A percentile compares a stretch with the other conserved stretches of the same genome.
Conservation (phyloP, 805 yeast genomes). For the Spathaspora passalidarum region DNA sequence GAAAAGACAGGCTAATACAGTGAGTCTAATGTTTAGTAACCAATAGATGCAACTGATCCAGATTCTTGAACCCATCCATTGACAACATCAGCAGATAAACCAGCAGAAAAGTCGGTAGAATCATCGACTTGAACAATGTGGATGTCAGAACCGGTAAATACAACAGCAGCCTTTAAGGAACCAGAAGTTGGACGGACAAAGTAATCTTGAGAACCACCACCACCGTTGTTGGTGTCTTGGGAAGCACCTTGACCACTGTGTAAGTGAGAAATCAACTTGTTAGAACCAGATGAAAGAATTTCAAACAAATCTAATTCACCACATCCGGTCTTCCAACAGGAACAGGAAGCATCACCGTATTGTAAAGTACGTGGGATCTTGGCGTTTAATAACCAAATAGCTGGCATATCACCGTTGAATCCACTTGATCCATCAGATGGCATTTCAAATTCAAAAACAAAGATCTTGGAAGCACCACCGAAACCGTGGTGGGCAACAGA, state of each 20-base stretch:
- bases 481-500: conserved; percentile 96
- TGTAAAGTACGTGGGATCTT: conserved; percentile 95
- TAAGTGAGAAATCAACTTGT: conserved; percentile 72
- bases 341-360: conserved; percentile 81
- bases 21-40: conserved; percentile 8
- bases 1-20: background rate
- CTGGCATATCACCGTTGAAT: conserved; percentile 91
- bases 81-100: conserved; percentile 46
- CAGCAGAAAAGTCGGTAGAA: conserved; percentile 44
- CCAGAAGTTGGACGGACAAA: conserved; percentile 78
- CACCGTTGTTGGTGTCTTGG: conserved; percentile 51
- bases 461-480: conserved; percentile 78
- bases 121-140: conserved; percentile 62
- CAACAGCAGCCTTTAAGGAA: conserved; percentile 85
- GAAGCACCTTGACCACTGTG: conserved; percentile 78
- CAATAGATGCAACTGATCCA: conserved; percentile 46
- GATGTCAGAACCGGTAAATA: conserved; percentile 60
- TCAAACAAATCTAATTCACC: conserved; percentile 97
- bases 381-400: conserved; percentile 93
- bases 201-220: conserved; percentile 88
- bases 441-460: conserved; percentile 92
- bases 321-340: conserved; percentile 97
- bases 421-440: conserved; percentile 61
- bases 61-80: conserved; percentile 50
- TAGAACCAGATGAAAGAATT: conserved; percentile 73